Conservation (phyloP, 495 filamentous ascomycete species). For the Tuber aestivum region DNA sequence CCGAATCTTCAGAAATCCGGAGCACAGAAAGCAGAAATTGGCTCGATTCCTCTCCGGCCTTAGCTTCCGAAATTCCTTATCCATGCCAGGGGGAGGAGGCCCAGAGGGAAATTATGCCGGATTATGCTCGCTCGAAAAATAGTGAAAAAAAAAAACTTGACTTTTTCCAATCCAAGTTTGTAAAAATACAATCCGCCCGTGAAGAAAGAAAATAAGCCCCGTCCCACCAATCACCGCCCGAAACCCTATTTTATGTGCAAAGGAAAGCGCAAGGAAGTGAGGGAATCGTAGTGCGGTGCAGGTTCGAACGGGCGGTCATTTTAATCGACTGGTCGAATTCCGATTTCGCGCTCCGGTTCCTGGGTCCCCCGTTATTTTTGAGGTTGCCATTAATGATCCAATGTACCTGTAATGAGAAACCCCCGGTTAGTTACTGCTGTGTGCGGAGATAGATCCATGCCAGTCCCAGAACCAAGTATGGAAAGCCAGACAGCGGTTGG, state of each 20-base stretch:
- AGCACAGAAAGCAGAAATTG: slow-evolving; percentile 8
- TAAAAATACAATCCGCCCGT: slow-evolving; percentile 16
- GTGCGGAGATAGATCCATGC: slow-evolving; percentile 38
- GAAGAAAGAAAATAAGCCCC: slow-evolving; percentile 24
- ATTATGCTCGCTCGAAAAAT: slow-evolving; percentile 29
- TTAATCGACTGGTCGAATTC: slow-evolving; percentile 36
- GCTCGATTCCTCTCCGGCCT: slow-evolving; percentile 1
- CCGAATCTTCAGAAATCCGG: slow-evolving; percentile 10
- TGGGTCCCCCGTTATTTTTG: slow-evolving; percentile 62
- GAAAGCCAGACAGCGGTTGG: slow-evolving; percentile 7
- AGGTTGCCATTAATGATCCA: slow-evolving; percentile 72
- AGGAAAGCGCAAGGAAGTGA: slow-evolving; percentile 19
- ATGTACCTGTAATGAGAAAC: slow-evolving; percentile 50
- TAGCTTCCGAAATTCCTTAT: slow-evolving; percentile 9
- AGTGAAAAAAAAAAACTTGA: slow-evolving; percentile 27
- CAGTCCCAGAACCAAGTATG: slow-evolving; percentile 41
- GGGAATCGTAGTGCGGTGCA: background rate
- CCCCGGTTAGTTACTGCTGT: slow-evolving; percentile 19
- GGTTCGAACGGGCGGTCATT: slow-evolving; percentile 14
- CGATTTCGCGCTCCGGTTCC: slow-evolving; percentile 32
- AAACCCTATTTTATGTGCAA: slow-evolving; percentile 19
- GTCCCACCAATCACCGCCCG: slow-evolving; percentile 28
- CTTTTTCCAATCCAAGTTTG: slow-evolving; percentile 36
- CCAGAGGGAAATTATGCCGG: slow-evolving; percentile 20
- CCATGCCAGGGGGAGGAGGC: background rate